These are phyloP conservation scores for Alternaria arbusti DNA, from an alignment of 2,329 filamentous ascomycete species.

Conservation along the genomic window DNA sequence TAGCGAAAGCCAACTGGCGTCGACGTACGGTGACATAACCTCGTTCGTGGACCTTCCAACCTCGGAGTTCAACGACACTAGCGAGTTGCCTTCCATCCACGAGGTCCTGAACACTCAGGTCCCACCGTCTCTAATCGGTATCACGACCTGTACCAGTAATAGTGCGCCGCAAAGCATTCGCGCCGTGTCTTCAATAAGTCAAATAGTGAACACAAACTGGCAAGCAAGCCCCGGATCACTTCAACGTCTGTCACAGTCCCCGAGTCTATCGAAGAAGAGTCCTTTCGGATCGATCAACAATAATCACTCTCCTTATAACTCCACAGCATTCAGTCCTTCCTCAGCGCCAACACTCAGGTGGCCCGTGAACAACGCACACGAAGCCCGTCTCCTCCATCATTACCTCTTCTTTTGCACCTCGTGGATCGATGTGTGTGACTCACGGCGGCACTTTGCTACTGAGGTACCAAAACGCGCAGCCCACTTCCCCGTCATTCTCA, in stretches of 20 bases:
- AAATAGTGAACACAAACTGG: slow-evolving; percentile 13
- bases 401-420: slow-evolving; percentile 37
- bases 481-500: slow-evolving; percentile 55
- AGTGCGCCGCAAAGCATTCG: slow-evolving; percentile 1
- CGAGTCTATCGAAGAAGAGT: slow-evolving; percentile 15
- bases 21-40: slow-evolving; percentile 10
- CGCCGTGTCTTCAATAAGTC: slow-evolving; percentile 9
- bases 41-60: slow-evolving; percentile 13
- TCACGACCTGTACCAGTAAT: not conserved
- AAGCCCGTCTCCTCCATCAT: slow-evolving; percentile 37
- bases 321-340: slow-evolving; percentile 32
- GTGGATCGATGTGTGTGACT: slow-evolving; percentile 40
- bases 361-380: slow-evolving; percentile 33
- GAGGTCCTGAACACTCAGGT: slow-evolving; percentile 20
- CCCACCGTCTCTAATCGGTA: not conserved
- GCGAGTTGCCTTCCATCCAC: slow-evolving; percentile 24
- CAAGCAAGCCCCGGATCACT: slow-evolving; percentile 19
- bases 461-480: slow-evolving; percentile 57
- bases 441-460: slow-evolving; percentile 48
- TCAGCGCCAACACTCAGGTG: slow-evolving; percentile 26
- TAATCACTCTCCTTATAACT: slow-evolving; percentile 32
- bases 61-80: slow-evolving; percentile 14
- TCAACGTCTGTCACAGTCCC: slow-evolving; percentile 6
- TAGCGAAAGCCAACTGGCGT: not conserved
- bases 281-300: slow-evolving; percentile 22